Conservation (phyloP, 2,329 filamentous ascomycete species). For the Fusarium beomiforme region DNA sequence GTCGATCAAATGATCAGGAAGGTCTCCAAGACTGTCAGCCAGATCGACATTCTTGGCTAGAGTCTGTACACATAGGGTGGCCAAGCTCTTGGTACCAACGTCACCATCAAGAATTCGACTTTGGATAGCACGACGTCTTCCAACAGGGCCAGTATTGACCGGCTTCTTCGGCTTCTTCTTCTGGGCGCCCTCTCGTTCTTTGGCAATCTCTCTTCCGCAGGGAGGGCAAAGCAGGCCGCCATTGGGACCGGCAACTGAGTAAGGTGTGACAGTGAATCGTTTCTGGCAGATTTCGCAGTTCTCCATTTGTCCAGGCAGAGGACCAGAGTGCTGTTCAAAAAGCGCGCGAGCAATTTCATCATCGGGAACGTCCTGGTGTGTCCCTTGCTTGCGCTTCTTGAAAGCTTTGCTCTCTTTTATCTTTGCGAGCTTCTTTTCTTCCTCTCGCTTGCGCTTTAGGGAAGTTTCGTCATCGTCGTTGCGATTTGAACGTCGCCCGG, state of each 20-base stretch:
- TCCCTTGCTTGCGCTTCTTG: conserved; percentile 60
- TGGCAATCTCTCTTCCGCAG: conserved; percentile 79
- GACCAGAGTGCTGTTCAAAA: conserved; percentile 58
- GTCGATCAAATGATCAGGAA: conserved; percentile 66
- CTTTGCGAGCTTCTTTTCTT: conserved; percentile 66
- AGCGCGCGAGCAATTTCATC: conserved; percentile 62
- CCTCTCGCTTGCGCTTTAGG: conserved; percentile 52
- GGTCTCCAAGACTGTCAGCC: conserved; percentile 69
- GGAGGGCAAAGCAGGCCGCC: conserved; percentile 86
- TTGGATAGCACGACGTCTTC: conserved; percentile 77
- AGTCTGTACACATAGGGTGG: conserved; percentile 71
- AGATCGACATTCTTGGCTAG: conserved; percentile 70
- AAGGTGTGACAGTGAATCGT: conserved; percentile 91
- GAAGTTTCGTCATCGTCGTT: conserved; percentile 39
- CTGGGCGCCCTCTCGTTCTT: conserved; percentile 60
- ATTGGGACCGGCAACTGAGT: conserved; percentile 82
- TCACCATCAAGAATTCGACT: conserved; percentile 86
- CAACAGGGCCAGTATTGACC: conserved; percentile 62
- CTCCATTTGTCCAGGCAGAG: conserved; percentile 84
- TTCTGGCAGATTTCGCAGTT: conserved; percentile 89
- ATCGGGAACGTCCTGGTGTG: conserved; percentile 51
- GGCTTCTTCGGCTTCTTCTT: conserved; percentile 59
- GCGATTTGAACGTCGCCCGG: conserved; percentile 43
- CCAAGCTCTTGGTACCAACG: conserved; percentile 74
- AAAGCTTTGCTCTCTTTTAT: conserved; percentile 70